phyloP scores from a whole-genome alignment of 192 early-diverging fungal species.

The Obelidium mucronatum region DNA sequence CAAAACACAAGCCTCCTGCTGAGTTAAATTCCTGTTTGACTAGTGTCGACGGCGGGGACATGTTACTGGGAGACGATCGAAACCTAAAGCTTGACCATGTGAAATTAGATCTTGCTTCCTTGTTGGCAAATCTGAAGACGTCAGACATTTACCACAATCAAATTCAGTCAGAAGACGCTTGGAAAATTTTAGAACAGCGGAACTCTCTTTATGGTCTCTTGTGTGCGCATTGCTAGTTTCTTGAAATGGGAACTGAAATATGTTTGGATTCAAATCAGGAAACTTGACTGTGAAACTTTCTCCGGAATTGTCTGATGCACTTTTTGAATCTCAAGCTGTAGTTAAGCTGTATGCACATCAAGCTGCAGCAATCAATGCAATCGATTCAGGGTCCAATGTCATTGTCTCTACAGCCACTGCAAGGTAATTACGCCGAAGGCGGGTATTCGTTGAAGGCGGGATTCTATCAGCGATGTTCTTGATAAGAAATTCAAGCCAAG shows the following conservation, averaged over 20 bases:
- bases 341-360: conserved; percentile 75
- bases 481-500: too few species aligned
- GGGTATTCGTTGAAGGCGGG: too few species aligned
- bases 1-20: neutral
- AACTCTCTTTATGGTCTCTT: neutral
- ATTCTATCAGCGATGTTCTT: too few species aligned
- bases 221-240: too few species aligned
- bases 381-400: conserved; percentile 58
- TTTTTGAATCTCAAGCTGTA: conserved; percentile 43
- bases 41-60: neutral
- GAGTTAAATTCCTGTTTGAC: neutral
- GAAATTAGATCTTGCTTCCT: neutral
- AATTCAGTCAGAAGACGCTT: conserved; percentile 32
- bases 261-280: too few species aligned
- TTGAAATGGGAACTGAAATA: too few species aligned
- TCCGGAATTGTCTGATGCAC: conserved; percentile 21
- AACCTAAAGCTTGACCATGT: too few species aligned
- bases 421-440: conserved; percentile 52
- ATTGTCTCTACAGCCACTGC: conserved; percentile 78
- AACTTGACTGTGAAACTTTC: conserved; percentile 38
- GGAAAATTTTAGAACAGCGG: neutral
- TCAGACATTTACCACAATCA: conserved; percentile 54
- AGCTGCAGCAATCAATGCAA: conserved; percentile 63
- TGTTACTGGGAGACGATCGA: neutral
- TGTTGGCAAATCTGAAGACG: conserved; percentile 40